Evolutionary conservation across 352 stramenopile species (phyloP), one percentile per base, ranked within the genome.

Genomic region (Blastocystis sp.): DNA sequence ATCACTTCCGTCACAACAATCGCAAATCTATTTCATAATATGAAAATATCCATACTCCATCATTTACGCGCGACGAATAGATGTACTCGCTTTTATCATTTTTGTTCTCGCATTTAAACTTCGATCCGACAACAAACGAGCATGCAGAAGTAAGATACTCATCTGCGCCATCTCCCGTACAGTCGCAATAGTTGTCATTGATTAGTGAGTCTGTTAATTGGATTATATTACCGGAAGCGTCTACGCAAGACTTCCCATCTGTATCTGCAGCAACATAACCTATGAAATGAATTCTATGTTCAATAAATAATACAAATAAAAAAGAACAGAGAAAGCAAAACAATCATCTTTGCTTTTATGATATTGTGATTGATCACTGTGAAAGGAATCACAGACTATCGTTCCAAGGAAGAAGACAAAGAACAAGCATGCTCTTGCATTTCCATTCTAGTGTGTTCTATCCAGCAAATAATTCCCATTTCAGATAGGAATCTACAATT

Each of bases 1-100:
- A 54, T 90, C 87, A 82, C 82, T 88, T 66, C 87, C 87, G 59
- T 90, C 87, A n/a, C 87, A 90, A 39, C 87, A 90, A 89, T 90
- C 87, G 56, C 87, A 90, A 87, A 84, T 84, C 73, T 84, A 84
- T 37, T 11, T 66, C 9, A 66, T 8, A 68, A 29, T 64, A 64
- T 37, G 6, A 64, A 64, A 66, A 56, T 56, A 34, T 11, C 6
- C 34, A 5, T 23, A 90, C 66, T 0, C 87, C 87, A 77, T 90
- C 87, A 89, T 90, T 34, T 34, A 90, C 75, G 53, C 87, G 75
- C 79, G 73, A 89, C 41, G 87, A 89, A 90, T 80, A 68, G 53
- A 90, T 90, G 15, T 66, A 54, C 5, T 11, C 37, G 5, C 34
- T 43, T 56, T 84, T 87, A 2, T 87, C 41, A 6, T 45, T 56